phyloP scores from a whole-genome alignment of 768 basidiomycete genomes.

The Rhodotorula toruloides region DNA sequence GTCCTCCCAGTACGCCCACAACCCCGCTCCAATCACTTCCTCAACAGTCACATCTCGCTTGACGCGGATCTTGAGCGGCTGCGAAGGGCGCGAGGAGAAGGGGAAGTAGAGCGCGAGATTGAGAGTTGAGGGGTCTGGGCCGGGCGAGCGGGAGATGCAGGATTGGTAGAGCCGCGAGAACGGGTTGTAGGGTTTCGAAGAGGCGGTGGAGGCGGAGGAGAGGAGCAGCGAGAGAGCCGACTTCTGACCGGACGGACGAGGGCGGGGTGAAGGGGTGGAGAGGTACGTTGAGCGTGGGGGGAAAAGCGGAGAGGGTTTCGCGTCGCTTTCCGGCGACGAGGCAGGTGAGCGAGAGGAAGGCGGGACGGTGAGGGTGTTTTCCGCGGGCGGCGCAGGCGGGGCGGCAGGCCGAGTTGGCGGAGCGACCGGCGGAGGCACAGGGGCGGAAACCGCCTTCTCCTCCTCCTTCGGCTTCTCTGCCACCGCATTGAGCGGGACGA shows the following conservation, averaged over 20 bases:
- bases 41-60: constrained; percentile 85
- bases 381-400: no score
- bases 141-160: constrained; percentile 54
- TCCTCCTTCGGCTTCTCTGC: not conserved
- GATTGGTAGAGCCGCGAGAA: constrained; percentile 81
- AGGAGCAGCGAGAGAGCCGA: constrained; percentile 32
- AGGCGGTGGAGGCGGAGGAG: not conserved
- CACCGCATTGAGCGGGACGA: not conserved
- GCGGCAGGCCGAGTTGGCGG: no score
- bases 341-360: not conserved
- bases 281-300: constrained; percentile 3
- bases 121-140: constrained; percentile 57
- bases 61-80: constrained; percentile 67
- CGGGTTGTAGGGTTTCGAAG: constrained; percentile 58
- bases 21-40: constrained; percentile 86
- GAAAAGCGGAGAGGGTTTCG: not conserved
- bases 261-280: not conserved
- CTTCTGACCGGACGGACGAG: not conserved
- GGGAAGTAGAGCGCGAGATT: constrained; percentile 80
- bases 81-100: constrained; percentile 61
- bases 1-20: constrained; percentile 95
- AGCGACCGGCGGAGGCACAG: no score
- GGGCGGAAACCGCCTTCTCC: no score
- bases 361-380: not conserved
- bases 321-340: no score